These are phyloP conservation scores for Trichoderma orchidacearum DNA, from an alignment of 495 filamentous ascomycete species.

Conservation along the genomic window DNA sequence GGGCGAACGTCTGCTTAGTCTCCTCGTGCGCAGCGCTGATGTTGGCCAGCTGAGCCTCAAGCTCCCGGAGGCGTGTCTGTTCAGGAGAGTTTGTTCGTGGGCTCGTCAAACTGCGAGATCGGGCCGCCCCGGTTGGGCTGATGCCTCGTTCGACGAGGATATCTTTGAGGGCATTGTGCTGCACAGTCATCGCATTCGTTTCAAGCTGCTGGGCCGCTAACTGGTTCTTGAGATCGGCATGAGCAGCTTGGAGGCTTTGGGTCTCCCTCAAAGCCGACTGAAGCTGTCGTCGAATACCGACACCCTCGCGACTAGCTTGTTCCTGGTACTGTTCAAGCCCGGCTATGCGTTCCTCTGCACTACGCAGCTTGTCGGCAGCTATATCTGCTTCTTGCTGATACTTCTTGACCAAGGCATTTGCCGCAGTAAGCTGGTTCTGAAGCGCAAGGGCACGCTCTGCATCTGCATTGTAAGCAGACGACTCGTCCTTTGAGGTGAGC, in stretches of 20 bases:
- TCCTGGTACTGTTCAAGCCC: conserved; percentile 95
- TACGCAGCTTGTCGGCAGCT: conserved; percentile 75
- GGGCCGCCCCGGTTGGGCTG: conserved; percentile 42
- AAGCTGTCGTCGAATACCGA: conserved; percentile 78
- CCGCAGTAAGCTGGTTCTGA: conserved; percentile 64
- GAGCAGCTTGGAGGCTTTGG: conserved; percentile 60
- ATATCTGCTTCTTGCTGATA: conserved; percentile 84
- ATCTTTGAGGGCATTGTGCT: conserved; percentile 83
- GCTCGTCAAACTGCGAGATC: conserved; percentile 33
- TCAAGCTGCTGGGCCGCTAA: conserved; percentile 76
- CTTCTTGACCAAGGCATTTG: conserved; percentile 66
- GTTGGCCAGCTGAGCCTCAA: conserved; percentile 78
- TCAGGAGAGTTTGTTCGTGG: conserved; percentile 73
- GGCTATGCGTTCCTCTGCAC: conserved; percentile 90
- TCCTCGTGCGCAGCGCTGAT: conserved; percentile 73
- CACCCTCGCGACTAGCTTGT: conserved; percentile 82
- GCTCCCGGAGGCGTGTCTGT: conserved; percentile 61
- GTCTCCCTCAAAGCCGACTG: conserved; percentile 70
- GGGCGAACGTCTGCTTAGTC: conserved; percentile 58
- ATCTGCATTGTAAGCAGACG: conserved; percentile 37
- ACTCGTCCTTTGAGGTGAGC: conserved; percentile 37
- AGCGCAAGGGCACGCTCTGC: conserved; percentile 67
- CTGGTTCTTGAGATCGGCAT: conserved; percentile 63
- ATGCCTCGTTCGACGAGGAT: conserved; percentile 79
- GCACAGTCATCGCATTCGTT: conserved; percentile 76